Conservation (phyloP, 129 eudicot species). For the sunflower (Helianthus annuus) region DNA sequence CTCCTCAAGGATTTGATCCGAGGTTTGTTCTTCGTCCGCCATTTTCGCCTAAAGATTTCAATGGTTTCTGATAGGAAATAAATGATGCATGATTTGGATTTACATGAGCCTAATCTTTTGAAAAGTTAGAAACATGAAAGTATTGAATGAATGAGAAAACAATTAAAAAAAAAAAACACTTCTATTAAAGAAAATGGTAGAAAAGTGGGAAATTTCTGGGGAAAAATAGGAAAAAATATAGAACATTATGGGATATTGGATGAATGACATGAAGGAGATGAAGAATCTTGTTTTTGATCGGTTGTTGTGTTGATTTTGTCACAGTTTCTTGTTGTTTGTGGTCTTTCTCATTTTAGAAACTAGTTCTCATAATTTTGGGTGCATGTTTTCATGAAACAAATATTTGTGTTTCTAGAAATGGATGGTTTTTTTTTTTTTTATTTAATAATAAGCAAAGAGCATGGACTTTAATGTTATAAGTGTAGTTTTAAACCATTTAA, state of each 20-base stretch:
- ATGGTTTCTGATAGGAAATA: conserved; percentile 8
- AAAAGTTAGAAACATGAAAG: background rate
- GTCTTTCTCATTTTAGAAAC: conserved; percentile 34
- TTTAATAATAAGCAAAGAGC: background rate
- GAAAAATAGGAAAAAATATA: background rate
- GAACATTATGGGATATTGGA: conserved; percentile 18
- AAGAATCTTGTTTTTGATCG: conserved; percentile 21
- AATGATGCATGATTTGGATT: conserved; percentile 20
- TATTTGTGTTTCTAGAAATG: conserved; percentile 19
- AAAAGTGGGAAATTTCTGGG: conserved; percentile 25
- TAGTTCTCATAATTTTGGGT: conserved; percentile 20
- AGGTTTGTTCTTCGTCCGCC: conserved; percentile 23
- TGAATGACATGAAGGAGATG: conserved; percentile 16
- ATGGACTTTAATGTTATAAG: background rate
- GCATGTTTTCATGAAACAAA: conserved; percentile 26
- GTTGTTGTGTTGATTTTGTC: conserved; percentile 20
- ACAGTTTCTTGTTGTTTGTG: conserved; percentile 25
- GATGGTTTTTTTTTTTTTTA: conserved; percentile 1
- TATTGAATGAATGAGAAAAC: background rate
- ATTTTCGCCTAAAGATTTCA: conserved; percentile 11
- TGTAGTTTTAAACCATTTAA: background rate
- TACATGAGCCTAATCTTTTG: background rate
- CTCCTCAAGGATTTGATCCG: conserved; percentile 8
- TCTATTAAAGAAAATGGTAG: conserved; percentile 15
- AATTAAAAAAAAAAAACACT: background rate